These are phyloP conservation scores for Amylostereum areolatum DNA, from an alignment of 1,284 basidiomycete genomes.

Conservation along the genomic window DNA sequence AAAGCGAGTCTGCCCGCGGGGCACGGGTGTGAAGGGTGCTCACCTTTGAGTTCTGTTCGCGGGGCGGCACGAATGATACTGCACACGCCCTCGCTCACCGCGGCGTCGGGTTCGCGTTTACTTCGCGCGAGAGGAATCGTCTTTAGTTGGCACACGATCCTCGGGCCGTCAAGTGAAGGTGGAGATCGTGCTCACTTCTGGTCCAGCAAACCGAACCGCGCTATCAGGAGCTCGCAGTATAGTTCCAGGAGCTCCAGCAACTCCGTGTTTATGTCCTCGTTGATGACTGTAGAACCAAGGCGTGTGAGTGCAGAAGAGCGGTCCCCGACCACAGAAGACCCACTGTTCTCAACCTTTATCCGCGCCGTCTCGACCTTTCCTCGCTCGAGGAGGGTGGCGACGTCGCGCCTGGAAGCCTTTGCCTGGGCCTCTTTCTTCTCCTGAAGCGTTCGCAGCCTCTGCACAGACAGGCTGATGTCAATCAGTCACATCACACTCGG, in stretches of 20 bases:
- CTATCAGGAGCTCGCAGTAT: conserved; percentile 89
- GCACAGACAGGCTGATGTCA: conserved; percentile 73
- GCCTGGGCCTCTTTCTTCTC: conserved; percentile 93
- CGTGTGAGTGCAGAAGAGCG: no score
- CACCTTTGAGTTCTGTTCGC: conserved; percentile 86
- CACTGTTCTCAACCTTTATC: conserved; percentile 78
- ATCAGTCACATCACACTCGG: conserved; percentile 6
- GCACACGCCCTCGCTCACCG: conserved; percentile 69
- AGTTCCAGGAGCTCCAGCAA: conserved; percentile 90
- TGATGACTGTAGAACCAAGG: conserved; percentile 50
- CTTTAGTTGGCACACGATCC: conserved; percentile 2
- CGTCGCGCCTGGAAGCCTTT: conserved; percentile 76
- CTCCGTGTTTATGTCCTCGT: conserved; percentile 83
- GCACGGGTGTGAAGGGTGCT: conserved; percentile 3
- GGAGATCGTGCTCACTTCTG: conserved; percentile 47
- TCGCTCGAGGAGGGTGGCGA: conserved; percentile 72
- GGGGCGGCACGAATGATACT: conserved; percentile 89
- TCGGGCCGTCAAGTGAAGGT: not conserved
- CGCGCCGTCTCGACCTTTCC: conserved; percentile 79
- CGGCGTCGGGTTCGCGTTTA: conserved; percentile 77
- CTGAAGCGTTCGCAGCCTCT: conserved; percentile 84
- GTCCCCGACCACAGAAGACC: conserved; percentile 16
- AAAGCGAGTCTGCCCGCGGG: no score
- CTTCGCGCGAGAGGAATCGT: conserved; percentile 30
- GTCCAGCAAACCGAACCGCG: conserved; percentile 89